phyloP scores from a whole-genome alignment of 2,329 filamentous ascomycete genomes.

The Cytospora piceicola region DNA sequence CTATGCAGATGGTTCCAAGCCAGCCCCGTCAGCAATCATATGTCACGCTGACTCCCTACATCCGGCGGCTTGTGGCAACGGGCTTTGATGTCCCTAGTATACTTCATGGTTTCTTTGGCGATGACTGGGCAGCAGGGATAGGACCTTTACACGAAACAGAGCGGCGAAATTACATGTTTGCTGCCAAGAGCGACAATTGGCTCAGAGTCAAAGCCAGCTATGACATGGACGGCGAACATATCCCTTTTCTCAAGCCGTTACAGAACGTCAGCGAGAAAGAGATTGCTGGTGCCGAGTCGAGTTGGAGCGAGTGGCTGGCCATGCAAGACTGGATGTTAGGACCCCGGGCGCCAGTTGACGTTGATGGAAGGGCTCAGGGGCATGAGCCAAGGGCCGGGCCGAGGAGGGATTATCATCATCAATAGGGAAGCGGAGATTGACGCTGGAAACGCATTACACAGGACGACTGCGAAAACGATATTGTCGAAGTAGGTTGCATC shows the following conservation, averaged over 20 bases:
- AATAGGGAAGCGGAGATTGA: not conserved
- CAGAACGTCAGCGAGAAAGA: slow-evolving; percentile 76
- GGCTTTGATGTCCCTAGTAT: slow-evolving; percentile 86
- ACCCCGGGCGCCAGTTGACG: slow-evolving; percentile 65
- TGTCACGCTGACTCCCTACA: slow-evolving; percentile 82
- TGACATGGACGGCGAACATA: slow-evolving; percentile 82
- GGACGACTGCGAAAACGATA: not conserved
- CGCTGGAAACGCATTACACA: not conserved
- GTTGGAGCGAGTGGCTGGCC: slow-evolving; percentile 92
- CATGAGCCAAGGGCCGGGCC: slow-evolving; percentile 13
- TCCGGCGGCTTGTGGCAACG: slow-evolving; percentile 86
- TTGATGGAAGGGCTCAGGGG: slow-evolving; percentile 24
- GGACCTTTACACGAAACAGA: slow-evolving; percentile 86
- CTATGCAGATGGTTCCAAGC: slow-evolving; percentile 21
- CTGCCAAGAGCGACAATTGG: slow-evolving; percentile 92
- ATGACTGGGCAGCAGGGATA: slow-evolving; percentile 82
- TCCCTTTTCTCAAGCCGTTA: slow-evolving; percentile 87
- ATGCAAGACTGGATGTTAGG: slow-evolving; percentile 99
- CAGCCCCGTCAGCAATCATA: slow-evolving; percentile 34
- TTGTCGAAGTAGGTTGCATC: not conserved
- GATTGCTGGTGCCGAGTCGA: slow-evolving; percentile 78
- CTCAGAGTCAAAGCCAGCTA: slow-evolving; percentile 86
- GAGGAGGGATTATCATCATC: slow-evolving; percentile 11
- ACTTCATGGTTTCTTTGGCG: slow-evolving; percentile 96
- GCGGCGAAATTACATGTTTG: slow-evolving; percentile 91